Evolutionary conservation across 108 stramenopile genomes (phyloP).

Genomic region (Asterionellopsis glacialis): DNA sequence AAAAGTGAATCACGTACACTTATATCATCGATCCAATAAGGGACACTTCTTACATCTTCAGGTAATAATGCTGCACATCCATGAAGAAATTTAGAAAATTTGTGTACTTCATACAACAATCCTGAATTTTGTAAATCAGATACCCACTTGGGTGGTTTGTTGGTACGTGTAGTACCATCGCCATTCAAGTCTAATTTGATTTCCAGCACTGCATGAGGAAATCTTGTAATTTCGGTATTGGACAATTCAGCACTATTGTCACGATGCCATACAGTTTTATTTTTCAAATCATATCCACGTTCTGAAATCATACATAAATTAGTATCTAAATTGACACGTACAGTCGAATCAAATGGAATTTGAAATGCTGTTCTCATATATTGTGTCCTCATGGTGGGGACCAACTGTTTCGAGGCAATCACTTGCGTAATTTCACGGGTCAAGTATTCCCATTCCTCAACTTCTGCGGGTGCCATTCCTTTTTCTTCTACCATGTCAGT

Average conservation of each 20-base stretch:
- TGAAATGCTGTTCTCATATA: constrained; percentile 98
- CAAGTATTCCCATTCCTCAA: constrained; percentile 83
- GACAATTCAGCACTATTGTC: constrained; percentile 71
- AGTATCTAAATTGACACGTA: constrained; percentile 91
- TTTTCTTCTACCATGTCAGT: constrained; percentile 69
- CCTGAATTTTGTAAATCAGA: constrained; percentile 86
- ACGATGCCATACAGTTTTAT: constrained; percentile 90
- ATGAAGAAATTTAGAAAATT: constrained; percentile 92
- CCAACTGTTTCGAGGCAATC: constrained; percentile 87
- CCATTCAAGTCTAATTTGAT: constrained; percentile 92
- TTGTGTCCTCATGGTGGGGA: constrained; percentile 93
- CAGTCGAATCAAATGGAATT: constrained; percentile 94
- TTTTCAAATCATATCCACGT: constrained; percentile 82
- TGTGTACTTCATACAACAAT: constrained; percentile 89
- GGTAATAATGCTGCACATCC: constrained; percentile 67
- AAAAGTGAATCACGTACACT: constrained; percentile 85
- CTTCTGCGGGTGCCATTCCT: constrained; percentile 63
- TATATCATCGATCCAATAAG: constrained; percentile 96
- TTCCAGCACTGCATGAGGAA: constrained; percentile 97
- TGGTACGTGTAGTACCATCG: constrained; percentile 28
- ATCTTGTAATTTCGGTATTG: constrained; percentile 85
- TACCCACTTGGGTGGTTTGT: constrained; percentile 91
- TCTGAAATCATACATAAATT: constrained; percentile 96
- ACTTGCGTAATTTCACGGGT: constrained; percentile 86
- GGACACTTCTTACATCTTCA: constrained; percentile 89